These are phyloP conservation scores for Begonia masoniana DNA, from an alignment of 306 rosid species.

Conservation along the genomic window DNA sequence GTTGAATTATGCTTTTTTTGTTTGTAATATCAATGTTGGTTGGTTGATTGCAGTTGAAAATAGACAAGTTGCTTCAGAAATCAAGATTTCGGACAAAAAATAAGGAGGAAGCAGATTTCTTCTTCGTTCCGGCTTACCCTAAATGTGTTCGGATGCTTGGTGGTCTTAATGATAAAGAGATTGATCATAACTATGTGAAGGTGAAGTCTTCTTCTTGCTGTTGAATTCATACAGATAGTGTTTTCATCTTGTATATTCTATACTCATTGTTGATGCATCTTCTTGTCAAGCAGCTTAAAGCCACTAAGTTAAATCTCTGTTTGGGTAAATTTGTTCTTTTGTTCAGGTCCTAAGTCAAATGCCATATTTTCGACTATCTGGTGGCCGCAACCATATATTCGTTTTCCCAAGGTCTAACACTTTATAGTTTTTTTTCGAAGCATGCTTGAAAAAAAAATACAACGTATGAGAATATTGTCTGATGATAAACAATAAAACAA, in stretches of 20 bases:
- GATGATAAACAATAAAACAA: no score
- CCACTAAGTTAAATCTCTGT: not conserved
- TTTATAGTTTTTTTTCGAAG: not conserved
- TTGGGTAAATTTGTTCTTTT: conserved; percentile 4
- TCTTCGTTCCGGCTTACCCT: conserved; percentile 79
- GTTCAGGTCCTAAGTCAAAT: conserved; percentile 75
- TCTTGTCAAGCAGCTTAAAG: not conserved
- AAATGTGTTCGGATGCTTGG: conserved; percentile 91
- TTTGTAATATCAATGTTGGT: not conserved
- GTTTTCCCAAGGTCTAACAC: conserved; percentile 84
- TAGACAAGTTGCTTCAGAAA: conserved; percentile 59
- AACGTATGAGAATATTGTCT: no score
- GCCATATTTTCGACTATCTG: conserved; percentile 90
- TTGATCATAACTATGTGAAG: conserved; percentile 50
- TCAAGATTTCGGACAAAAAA: conserved; percentile 55
- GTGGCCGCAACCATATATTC: conserved; percentile 86
- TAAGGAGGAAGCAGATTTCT: conserved; percentile 84
- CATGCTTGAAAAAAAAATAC: no score
- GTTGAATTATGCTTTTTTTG: not conserved
- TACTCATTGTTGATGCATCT: not conserved
- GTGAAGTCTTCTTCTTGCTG: conserved; percentile 19
- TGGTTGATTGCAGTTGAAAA: conserved; percentile 51
- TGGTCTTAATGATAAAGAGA: conserved; percentile 84
- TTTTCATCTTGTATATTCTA: not conserved
- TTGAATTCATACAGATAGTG: not conserved